These are phyloP conservation scores for Plasmopara muralis DNA, from an alignment of 352 stramenopile genomes.

Conservation along the genomic window DNA sequence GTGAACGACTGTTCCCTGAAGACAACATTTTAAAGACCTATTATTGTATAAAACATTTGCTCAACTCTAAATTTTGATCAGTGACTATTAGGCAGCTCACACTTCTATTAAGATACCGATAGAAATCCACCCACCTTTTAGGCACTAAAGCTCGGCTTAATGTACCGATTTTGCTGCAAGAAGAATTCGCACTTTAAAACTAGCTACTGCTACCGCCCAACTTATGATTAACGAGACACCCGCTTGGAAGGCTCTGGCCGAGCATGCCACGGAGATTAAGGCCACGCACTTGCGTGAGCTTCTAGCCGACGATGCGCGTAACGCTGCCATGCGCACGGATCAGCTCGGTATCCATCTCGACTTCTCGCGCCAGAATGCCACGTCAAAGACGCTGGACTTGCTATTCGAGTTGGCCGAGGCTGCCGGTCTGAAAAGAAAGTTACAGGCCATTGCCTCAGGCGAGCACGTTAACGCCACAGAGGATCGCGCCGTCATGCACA, in stretches of 20 bases:
- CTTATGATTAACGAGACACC: slow-evolving; percentile 67
- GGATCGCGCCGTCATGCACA: slow-evolving; percentile 93
- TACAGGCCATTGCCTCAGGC: slow-evolving; percentile 88
- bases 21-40: too few relatives aligned
- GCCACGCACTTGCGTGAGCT: slow-evolving; percentile 87
- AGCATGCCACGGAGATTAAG: slow-evolving; percentile 78
- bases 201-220: too few relatives aligned
- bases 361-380: slow-evolving; percentile 92
- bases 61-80: too few relatives aligned
- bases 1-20: too few relatives aligned
- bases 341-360: slow-evolving; percentile 93
- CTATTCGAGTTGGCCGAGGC: slow-evolving; percentile 89
- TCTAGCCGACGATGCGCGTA: slow-evolving; percentile 83
- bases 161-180: too few relatives aligned
- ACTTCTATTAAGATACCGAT: too few relatives aligned
- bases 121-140: too few relatives aligned
- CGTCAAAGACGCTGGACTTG: slow-evolving; percentile 80
- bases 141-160: too few relatives aligned
- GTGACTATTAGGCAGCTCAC: too few relatives aligned
- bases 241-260: slow-evolving; percentile 65
- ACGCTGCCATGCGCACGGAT: slow-evolving; percentile 85
- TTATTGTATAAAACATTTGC: too few relatives aligned
- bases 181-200: too few relatives aligned
- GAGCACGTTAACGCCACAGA: slow-evolving; percentile 96
- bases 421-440: slow-evolving; percentile 80